A percentile compares a stretch with the other conserved stretches of the same genome.
Conservation (phyloP, 2,329 filamentous ascomycete genomes). For the Hansfordia pulvinata region DNA sequence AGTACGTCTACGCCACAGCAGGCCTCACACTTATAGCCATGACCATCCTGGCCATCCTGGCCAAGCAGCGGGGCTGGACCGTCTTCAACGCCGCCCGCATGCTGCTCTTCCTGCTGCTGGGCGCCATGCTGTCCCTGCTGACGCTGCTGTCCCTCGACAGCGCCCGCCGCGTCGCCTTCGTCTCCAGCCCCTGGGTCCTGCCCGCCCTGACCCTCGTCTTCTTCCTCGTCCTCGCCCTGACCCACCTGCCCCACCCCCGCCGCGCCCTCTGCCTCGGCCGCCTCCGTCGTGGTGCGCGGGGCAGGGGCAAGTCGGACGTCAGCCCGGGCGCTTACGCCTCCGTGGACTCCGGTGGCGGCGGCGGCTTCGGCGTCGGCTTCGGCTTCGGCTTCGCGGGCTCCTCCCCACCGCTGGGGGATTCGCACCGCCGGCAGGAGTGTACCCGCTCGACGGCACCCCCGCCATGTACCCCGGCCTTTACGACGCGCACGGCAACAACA, state of each 20-base stretch:
- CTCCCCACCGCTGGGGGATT: no score
- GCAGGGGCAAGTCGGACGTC: no score
- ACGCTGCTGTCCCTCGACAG: constrained; percentile 6
- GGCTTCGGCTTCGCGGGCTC: no score
- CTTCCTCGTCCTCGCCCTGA: constrained; percentile 10
- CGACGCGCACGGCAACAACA: no score
- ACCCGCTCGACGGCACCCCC: no score
- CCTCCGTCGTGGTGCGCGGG: no score
- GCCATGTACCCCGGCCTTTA: no score
- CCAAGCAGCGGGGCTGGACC: constrained; percentile 5
- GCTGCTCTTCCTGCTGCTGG: constrained; percentile 8
- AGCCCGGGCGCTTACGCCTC: no score
- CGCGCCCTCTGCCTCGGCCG: constrained; percentile 5
- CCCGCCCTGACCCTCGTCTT: constrained; percentile 12
- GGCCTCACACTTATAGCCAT: constrained; percentile 11
- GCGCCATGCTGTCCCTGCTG: constrained; percentile 10
- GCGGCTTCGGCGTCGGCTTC: no score
- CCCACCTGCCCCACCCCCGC: constrained; percentile 9
- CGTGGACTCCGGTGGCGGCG: no score
- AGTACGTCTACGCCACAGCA: constrained; percentile 8
- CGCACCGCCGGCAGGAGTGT: no score
- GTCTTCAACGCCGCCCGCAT: constrained; percentile 13
- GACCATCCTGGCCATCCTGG: constrained; percentile 9
- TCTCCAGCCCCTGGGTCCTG: constrained; percentile 10
- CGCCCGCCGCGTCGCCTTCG: constrained; percentile 1